These are phyloP conservation scores for Kuraishia molischiana DNA, from an alignment of 805 yeast genomes.

Conservation along the genomic window DNA sequence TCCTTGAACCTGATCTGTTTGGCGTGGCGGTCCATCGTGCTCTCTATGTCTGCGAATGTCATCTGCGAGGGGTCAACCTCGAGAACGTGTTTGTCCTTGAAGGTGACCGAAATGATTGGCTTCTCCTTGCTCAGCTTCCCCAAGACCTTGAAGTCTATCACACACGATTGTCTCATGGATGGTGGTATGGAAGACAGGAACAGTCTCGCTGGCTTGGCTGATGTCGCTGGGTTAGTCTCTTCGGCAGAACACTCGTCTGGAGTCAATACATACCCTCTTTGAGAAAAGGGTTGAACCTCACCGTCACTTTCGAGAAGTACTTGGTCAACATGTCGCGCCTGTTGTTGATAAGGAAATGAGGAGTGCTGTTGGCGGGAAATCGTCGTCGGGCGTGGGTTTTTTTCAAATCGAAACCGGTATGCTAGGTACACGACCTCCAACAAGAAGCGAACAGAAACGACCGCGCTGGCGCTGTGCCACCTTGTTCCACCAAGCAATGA, in stretches of 20 bases:
- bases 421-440: too few relatives aligned
- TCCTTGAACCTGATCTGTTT: conserved; percentile 70
- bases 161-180: conserved; percentile 46
- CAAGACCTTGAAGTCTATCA: conserved; percentile 58
- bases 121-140: conserved; percentile 29
- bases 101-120: conserved; percentile 68
- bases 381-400: too few relatives aligned
- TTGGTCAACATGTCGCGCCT: conserved; percentile 91
- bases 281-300: conserved; percentile 72
- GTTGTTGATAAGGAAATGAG: too few relatives aligned
- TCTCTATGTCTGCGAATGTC: conserved; percentile 52
- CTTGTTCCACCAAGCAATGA: too few relatives aligned
- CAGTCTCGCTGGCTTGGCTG: conserved; percentile 70
- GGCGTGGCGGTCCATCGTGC: conserved; percentile 71
- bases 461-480: too few relatives aligned
- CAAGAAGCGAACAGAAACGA: too few relatives aligned
- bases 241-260: conserved; percentile 3
- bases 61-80: conserved; percentile 53
- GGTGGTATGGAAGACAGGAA: conserved; percentile 79
- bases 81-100: conserved; percentile 68
- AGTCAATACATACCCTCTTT: conserved; percentile 37
- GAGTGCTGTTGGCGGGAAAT: too few relatives aligned
- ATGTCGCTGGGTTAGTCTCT: conserved; percentile 1
- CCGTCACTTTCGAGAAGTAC: conserved; percentile 69
- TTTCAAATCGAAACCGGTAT: too few relatives aligned